Base-by-base conservation (phyloP, 306 rosid species). In the Cucurbita argyrosperma region DNA sequence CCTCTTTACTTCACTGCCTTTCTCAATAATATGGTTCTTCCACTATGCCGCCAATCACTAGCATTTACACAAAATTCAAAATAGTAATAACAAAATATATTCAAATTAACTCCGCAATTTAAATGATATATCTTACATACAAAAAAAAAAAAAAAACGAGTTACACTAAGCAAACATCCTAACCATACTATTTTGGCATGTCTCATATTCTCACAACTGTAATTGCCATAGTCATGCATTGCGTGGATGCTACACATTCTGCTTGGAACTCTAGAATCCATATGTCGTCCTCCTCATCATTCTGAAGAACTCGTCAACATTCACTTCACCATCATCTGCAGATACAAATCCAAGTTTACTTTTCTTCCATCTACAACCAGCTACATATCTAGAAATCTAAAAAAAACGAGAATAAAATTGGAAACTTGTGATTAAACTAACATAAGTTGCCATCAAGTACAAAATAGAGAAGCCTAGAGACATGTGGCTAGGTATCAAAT, bases 311-410 rank as follows among this genome's bases (percentile, higher is more conserved):
- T 88, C 92, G 6, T 83, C 86, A 7, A 78, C 45, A 61, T 63
- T 69, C 70, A 88, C 88, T 86, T 88, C 92, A 59, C 88, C 87
- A 82, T 88, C 89, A 62, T 13, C 92, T 88, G 83, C 80, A 81
- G 57, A 56, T 63, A 8, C 18, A 47, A 58, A 65, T 47, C 53
- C 42, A 79, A 53, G 45, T 70, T 14, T 5, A 23, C 10, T 70
- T 50, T 11, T 23, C 59, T 50, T 23, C 26, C 59, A 49, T 50
- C 15, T 6, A 47, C 21, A 21, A 51, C 45, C 59, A 49, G 51
- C 37, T 35, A 5, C 46, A 50, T 26, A 68, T 47, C 26, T 15
- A 3, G 26, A 26, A 26, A 26, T 26, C 26, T 26, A 26, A 26
- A 26, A 26, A 26, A 26, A 26, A 26, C 26, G 26, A 26, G 26